A percentile compares a stretch with the other conserved stretches of the same genome.
phyloP scores from a whole-genome alignment of 2,329 filamentous ascomycete genomes.

The Xylaria hypoxylon region DNA sequence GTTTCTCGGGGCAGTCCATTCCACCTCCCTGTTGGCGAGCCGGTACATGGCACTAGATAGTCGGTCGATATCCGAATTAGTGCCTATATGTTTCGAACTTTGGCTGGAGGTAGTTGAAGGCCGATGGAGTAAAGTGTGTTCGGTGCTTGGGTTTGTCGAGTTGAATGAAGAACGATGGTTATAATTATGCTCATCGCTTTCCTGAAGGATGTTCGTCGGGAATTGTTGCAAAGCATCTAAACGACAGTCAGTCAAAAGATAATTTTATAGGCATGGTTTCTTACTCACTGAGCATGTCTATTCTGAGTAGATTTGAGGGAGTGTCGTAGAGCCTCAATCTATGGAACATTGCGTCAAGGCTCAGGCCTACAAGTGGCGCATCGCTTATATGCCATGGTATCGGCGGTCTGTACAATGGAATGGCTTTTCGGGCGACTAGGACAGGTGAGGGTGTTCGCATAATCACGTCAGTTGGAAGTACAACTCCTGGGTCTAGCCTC shows the following conservation, averaged over 20 bases:
- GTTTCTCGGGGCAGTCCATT: no score
- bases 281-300: conserved; percentile 13
- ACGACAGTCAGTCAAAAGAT: neutral
- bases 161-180: no score
- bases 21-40: neutral
- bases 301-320: conserved; percentile 20
- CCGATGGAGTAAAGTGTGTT: neutral
- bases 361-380: neutral
- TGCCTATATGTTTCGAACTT: neutral
- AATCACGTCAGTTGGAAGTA: conserved; percentile 15
- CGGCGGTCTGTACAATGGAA: neutral
- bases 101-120: neutral
- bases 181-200: neutral
- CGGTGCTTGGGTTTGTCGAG: neutral
- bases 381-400: conserved; percentile 21
- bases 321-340: conserved; percentile 17
- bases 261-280: neutral
- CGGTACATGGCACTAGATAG: conserved; percentile 4
- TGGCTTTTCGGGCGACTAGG: neutral
- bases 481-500: neutral
- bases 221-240: neutral
- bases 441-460: conserved; percentile 24
- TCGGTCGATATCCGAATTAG: neutral
- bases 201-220: no score
- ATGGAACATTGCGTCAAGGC: neutral